These are phyloP conservation scores for Pseudogymnoascus sp. DNA, from an alignment of 2,329 filamentous ascomycete species.

Conservation along the genomic window DNA sequence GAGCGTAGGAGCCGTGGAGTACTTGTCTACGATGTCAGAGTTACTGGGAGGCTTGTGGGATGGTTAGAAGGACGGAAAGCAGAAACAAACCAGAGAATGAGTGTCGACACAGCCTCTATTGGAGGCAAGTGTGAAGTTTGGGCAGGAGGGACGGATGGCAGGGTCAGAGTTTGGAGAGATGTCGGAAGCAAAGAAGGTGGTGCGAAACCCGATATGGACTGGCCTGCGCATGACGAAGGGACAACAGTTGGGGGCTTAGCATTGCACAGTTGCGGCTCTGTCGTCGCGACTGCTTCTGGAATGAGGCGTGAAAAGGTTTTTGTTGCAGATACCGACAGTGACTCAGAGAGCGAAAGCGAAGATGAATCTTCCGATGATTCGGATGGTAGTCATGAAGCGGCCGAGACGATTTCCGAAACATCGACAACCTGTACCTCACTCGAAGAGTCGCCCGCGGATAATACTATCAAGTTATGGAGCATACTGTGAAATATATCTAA, in stretches of 20 bases:
- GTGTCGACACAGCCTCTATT: constrained; percentile 45
- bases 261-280: constrained; percentile 26
- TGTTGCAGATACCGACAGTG: not conserved
- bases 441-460: constrained; percentile 27
- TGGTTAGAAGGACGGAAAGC: constrained; percentile 42
- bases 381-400: constrained; percentile 10
- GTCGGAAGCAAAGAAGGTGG: constrained; percentile 41
- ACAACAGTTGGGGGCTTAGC: not conserved
- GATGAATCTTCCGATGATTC: constrained; percentile 12
- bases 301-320: constrained; percentile 16
- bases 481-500: constrained; percentile 21
- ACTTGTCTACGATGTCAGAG: constrained; percentile 55
- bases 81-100: constrained; percentile 46
- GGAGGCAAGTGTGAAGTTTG: constrained; percentile 43
- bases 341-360: constrained; percentile 13
- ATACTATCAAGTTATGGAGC: constrained; percentile 39
- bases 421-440: not conserved
- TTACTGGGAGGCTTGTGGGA: constrained; percentile 47
- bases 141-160: constrained; percentile 48
- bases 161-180: constrained; percentile 50
- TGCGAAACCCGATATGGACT: constrained; percentile 22
- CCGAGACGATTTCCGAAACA: not conserved
- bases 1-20: constrained; percentile 48
- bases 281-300: constrained; percentile 28
- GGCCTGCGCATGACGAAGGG: constrained; percentile 27